Base-by-base conservation (phyloP, 83 land plant species). In the Picea engelmannii region DNA sequence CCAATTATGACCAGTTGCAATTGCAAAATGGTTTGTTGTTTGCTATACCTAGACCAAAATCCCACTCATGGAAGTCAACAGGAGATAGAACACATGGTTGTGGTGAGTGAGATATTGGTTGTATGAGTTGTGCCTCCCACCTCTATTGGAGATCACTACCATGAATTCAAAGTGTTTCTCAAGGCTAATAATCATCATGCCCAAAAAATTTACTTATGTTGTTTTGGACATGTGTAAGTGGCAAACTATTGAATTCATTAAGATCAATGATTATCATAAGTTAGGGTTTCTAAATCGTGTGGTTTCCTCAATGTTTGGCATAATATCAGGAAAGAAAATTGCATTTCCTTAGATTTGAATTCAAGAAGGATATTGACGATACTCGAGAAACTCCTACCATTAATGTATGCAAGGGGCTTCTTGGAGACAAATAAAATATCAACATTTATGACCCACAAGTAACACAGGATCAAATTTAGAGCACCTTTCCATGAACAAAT, bases 391-490 rank as follows among this genome's bases (percentile, higher is more conserved):
- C 93, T 73, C 88, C 93, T 15, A 90, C 94, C 20, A 92, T 92
- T 52, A 89, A 92, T 80, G 93, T 92, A 23, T 92, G 93, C 87
- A 86, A 88, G 81, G 95, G 95, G 15, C 85, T 92, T 3, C 79
- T 92, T 63, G 91, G 91, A 1, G 91, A 92, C 87, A 90, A 88
- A 79, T 90, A 89, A 13, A 76, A 65, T 12, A 62, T 93, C 75
- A 91, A 91, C 87, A 91, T 93, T 66, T 93, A 91, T 76, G 95
- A 93, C 31, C 95, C 95, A 9, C 93, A 89, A 81, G 95, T 91
- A 78, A 86, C 87, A 25, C 91, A 93, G 84, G 93, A 91, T 65
- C 95, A 93, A 87, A 93, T 93, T 86, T 88, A 85, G 78, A 81
- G 91, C 89, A 80, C 91, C 35, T 31, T 31, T 31, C 35, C 35